These are phyloP conservation scores for Rhizoclosmatium sp. DNA, from an alignment of 192 early-diverging fungal genomes.

Conservation along the genomic window DNA sequence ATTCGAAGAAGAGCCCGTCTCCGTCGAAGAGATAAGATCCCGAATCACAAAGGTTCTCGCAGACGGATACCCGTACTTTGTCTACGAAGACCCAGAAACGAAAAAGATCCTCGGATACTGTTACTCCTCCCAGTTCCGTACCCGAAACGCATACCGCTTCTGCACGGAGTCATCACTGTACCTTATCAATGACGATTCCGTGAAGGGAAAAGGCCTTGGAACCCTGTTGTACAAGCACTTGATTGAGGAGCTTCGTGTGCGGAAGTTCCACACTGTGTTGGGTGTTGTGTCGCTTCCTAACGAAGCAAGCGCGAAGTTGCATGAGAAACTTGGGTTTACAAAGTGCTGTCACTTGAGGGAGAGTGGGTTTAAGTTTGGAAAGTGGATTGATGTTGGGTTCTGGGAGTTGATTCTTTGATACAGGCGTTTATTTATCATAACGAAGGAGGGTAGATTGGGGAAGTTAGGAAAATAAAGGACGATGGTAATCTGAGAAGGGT, in stretches of 20 bases:
- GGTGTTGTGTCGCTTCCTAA: constrained; percentile 31
- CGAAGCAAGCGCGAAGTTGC: constrained; percentile 12
- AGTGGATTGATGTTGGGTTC: constrained; percentile 33
- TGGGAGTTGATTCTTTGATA: constrained; percentile 27
- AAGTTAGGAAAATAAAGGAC: no score
- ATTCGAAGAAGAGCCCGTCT: constrained; percentile 31
- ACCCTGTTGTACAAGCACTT: constrained; percentile 3
- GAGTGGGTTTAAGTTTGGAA: constrained; percentile 25
- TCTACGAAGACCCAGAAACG: constrained; percentile 1
- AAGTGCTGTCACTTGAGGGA: constrained; percentile 26
- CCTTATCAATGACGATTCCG: background rate
- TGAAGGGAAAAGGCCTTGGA: constrained; percentile 13
- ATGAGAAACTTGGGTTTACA: constrained; percentile 29
- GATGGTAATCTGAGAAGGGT: no score
- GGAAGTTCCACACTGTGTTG: constrained; percentile 4
- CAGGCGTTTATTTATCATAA: no score
- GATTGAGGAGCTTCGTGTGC: background rate
- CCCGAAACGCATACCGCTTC: constrained; percentile 27
- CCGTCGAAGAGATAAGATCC: constrained; percentile 5
- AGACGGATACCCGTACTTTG: constrained; percentile 23
- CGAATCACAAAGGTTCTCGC: constrained; percentile 2
- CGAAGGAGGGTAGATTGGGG: no score
- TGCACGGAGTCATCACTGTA: constrained; percentile 13
- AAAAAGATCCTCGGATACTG: background rate
- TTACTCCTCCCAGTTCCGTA: constrained; percentile 21